Evolutionary conservation across 345 rosid genomes (phyloP).

Genomic region (Populus tremula): DNA sequence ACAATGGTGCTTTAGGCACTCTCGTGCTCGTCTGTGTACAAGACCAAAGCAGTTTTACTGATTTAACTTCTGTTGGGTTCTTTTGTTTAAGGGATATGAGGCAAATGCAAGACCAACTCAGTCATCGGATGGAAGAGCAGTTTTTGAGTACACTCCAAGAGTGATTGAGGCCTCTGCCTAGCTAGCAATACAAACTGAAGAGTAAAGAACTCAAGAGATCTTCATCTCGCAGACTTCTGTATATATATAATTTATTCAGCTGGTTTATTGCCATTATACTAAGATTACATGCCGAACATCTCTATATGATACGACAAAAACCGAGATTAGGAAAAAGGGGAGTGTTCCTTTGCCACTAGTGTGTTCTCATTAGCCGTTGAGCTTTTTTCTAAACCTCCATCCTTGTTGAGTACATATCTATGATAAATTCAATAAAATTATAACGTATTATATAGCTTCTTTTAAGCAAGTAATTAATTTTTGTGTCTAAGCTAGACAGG

Average conservation of each 20-base stretch:
- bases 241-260: background rate
- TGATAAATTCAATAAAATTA: background rate
- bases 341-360: background rate
- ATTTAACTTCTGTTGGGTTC: background rate
- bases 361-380: background rate
- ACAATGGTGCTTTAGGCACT: background rate
- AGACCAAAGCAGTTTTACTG: too few species aligned
- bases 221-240: background rate
- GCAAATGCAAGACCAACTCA: slow-evolving; percentile 69
- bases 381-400: background rate
- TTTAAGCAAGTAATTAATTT: background rate
- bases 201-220: background rate
- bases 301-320: too few species aligned
- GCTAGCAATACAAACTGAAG: background rate
- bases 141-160: slow-evolving; percentile 38
- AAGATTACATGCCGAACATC: background rate
- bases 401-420: background rate
- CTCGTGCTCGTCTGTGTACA: background rate
- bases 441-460: background rate
- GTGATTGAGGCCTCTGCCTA: background rate
- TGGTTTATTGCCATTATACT: background rate
- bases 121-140: slow-evolving; percentile 37
- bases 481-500: background rate
- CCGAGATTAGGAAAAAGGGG: background rate
- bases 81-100: slow-evolving; percentile 47